Evolutionary conservation across 2,329 filamentous ascomycete genomes (phyloP), one percentile per base, ranked within the genome.

Genomic region (Xylariaceae sp.): DNA sequence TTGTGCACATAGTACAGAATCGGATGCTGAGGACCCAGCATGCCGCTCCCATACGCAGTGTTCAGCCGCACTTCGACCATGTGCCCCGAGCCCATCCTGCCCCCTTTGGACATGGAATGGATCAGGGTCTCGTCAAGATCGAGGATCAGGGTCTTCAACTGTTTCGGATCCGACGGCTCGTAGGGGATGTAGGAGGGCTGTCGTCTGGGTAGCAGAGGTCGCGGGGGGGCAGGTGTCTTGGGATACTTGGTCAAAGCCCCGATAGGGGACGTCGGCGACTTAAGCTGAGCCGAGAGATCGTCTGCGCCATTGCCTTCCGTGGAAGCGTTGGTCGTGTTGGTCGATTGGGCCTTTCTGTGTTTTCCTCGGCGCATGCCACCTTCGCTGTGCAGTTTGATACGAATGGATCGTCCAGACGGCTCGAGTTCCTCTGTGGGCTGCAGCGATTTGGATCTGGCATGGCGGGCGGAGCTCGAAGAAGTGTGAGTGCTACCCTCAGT

Each of bases 1-100:
- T 99, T 97, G 73, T 99, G 94, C 45, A 99, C 94, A 75, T 96
- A 99, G 74, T 99, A 99, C 54, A 99, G 73, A 58, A 99, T 97
- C 1, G 94, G 94, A 66, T 99, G 91, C 64, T 96, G 92, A 38
- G 90, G 89, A 7, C 88, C 89, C 22, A 89, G 73, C 18, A 77
- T 79, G 22, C 86, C 84, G 31, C 82, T 83, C 42, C 82, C 80
- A 47, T 82, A 85, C 54, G 83, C 84, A 50, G 85, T 85, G 66
- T 87, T 89, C 53, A 96, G 78, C 62, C 90, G 90, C 56, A 99
- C 94, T 72, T 99, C 94, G 45, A 99, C 91, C 94, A 99, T 99
- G 71, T 99, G 94, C 15, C 94, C 94, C 17, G 89, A 92, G 62
- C 89, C 92, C 86, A 96, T 96, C 51, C 92, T 83, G 46, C 92